Evolutionary conservation across 169 alveolate genomes (phyloP).

Genomic region (Cryptosporidium andersoni): DNA sequence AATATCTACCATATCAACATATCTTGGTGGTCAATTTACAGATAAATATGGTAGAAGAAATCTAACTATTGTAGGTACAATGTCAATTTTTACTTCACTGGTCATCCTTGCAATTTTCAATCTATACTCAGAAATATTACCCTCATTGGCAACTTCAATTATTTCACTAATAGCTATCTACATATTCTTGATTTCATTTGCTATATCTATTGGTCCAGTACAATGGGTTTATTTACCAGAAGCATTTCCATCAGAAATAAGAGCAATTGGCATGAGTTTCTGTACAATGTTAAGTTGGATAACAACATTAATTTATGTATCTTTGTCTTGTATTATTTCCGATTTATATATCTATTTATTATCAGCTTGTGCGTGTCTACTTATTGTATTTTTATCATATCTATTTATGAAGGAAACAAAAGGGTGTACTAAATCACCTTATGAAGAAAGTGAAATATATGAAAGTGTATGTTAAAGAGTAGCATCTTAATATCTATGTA

Average conservation of each 20-base stretch:
- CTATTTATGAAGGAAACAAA: slow-evolving; percentile 58
- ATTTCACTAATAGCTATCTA: slow-evolving; percentile 28
- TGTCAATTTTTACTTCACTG: slow-evolving; percentile 14
- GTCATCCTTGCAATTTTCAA: slow-evolving; percentile 26
- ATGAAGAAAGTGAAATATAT: slow-evolving; percentile 6
- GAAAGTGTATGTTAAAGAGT: background rate
- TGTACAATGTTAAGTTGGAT: slow-evolving; percentile 40
- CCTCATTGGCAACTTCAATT: background rate
- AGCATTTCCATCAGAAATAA: slow-evolving; percentile 56
- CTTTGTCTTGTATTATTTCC: slow-evolving; percentile 51
- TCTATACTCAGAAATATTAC: slow-evolving; percentile 9
- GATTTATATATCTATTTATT: slow-evolving; percentile 33
- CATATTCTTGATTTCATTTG: slow-evolving; percentile 49
- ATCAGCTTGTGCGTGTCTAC: slow-evolving; percentile 17
- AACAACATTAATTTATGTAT: slow-evolving; percentile 26
- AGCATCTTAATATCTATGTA: background rate
- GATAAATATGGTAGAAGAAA: slow-evolving; percentile 57
- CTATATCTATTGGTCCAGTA: slow-evolving; percentile 38
- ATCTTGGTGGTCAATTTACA: slow-evolving; percentile 47
- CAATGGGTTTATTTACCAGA: slow-evolving; percentile 46
- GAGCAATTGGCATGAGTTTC: slow-evolving; percentile 58
- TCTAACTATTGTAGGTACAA: slow-evolving; percentile 42
- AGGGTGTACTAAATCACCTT: slow-evolving; percentile 54
- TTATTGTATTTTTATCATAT: slow-evolving; percentile 15
- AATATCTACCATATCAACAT: slow-evolving; percentile 19